Conservation (phyloP, 164 flowering plant genomes). For the Akebia trifoliata region DNA sequence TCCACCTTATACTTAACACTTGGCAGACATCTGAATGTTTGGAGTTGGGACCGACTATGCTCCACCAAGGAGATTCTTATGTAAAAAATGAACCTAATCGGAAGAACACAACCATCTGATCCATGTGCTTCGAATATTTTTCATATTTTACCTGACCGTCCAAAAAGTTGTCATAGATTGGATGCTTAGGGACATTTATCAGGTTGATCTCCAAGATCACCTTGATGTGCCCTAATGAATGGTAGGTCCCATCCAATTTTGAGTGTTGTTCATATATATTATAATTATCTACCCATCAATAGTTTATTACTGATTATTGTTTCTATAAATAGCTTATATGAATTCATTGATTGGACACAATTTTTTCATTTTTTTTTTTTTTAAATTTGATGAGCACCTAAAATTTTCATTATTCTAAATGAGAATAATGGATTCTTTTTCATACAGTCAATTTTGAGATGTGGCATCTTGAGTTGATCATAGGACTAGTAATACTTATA, state of each 20-base stretch:
- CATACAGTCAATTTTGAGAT: conserved; percentile 62
- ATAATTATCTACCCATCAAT: neutral
- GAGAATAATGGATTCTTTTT: conserved; percentile 2
- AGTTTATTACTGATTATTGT: neutral
- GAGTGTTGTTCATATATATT: neutral
- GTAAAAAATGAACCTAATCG: too few relatives aligned
- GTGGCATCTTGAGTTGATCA: conserved; percentile 79
- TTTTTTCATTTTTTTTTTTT: neutral
- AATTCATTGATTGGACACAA: neutral
- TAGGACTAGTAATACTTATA: conserved; percentile 55
- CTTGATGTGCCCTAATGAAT: too few relatives aligned
- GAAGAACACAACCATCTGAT: too few relatives aligned
- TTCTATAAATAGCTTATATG: neutral
- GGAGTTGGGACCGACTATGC: neutral
- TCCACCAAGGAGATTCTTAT: neutral
- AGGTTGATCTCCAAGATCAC: too few relatives aligned
- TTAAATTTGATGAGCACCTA: too few relatives aligned
- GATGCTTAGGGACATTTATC: neutral
- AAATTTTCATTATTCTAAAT: too few relatives aligned
- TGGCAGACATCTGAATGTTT: too few relatives aligned
- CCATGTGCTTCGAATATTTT: too few relatives aligned
- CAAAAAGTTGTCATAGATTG: neutral
- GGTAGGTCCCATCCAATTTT: too few relatives aligned
- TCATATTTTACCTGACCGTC: neutral
- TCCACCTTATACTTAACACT: too few relatives aligned